Evolutionary conservation across 345 rosid species (phyloP).

Genomic region (Pelargonium nanum): DNA sequence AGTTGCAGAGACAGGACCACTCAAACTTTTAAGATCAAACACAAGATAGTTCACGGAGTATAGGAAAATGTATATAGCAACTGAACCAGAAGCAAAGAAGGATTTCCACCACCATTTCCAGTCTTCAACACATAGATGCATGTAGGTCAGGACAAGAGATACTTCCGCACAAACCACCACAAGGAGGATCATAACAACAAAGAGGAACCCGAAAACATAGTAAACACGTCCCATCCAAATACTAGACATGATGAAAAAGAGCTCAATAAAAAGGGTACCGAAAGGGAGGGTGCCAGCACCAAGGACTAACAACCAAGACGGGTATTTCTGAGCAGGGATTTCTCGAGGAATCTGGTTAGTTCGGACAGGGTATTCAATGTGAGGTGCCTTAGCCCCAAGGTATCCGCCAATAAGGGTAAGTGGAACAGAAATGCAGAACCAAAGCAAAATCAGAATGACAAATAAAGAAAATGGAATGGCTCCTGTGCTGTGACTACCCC

Average conservation of each 20-base stretch:
- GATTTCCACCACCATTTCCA: slow-evolving; percentile 85
- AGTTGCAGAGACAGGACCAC: slow-evolving; percentile 61
- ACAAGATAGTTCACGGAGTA: slow-evolving; percentile 58
- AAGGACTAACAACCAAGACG: slow-evolving; percentile 62
- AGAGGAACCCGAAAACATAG: slow-evolving; percentile 58
- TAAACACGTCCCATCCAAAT: slow-evolving; percentile 74
- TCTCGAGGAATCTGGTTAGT: slow-evolving; percentile 75
- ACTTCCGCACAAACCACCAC: slow-evolving; percentile 71
- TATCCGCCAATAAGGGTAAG: slow-evolving; percentile 59
- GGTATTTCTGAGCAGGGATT: slow-evolving; percentile 63
- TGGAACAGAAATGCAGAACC: slow-evolving; percentile 70
- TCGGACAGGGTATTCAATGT: slow-evolving; percentile 61
- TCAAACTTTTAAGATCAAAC: slow-evolving; percentile 51
- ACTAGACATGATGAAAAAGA: slow-evolving; percentile 71
- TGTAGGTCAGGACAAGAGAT: slow-evolving; percentile 59
- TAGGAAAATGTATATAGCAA: slow-evolving; percentile 55
- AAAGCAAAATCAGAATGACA: slow-evolving; percentile 38
- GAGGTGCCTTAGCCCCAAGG: slow-evolving; percentile 54
- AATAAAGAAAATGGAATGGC: slow-evolving; percentile 60
- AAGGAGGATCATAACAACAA: slow-evolving; percentile 51
- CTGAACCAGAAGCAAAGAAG: slow-evolving; percentile 70
- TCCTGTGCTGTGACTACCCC: slow-evolving; percentile 67
- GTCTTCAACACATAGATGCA: slow-evolving; percentile 75
- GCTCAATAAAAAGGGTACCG: slow-evolving; percentile 70
- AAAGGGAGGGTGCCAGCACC: slow-evolving; percentile 75